These are phyloP conservation scores for Apophysomyces sp. DNA, from an alignment of 371 early-diverging fungal genomes.

Conservation along the genomic window DNA sequence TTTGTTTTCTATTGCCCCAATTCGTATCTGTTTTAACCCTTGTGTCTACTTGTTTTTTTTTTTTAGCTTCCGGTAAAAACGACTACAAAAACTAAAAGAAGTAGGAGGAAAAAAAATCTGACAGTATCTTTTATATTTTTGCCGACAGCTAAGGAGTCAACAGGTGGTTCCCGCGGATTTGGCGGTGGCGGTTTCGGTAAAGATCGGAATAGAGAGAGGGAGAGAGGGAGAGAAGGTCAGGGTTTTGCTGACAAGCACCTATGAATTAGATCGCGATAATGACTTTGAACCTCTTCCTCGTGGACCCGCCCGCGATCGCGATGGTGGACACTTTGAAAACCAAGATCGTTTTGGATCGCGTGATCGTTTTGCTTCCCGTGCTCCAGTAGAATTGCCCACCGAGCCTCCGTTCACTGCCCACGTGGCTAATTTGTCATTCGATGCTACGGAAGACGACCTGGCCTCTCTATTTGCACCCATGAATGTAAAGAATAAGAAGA, in stretches of 20 bases:
- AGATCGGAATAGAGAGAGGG: neutral
- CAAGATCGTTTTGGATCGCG: slow-evolving; percentile 22
- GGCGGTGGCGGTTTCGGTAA: slow-evolving; percentile 17
- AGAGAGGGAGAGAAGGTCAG: no score
- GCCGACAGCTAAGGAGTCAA: slow-evolving; percentile 12
- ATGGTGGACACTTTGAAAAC: slow-evolving; percentile 42
- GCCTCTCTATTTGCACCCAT: slow-evolving; percentile 70
- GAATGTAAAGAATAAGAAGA: slow-evolving; percentile 39
- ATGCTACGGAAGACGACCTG: slow-evolving; percentile 74
- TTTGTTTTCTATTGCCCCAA: neutral
- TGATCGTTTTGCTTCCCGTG: slow-evolving; percentile 38
- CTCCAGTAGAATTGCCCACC: slow-evolving; percentile 76
- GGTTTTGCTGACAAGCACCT: neutral
- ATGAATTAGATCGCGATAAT: slow-evolving; percentile 7
- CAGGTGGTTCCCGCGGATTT: slow-evolving; percentile 17
- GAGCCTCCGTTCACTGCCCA: slow-evolving; percentile 87
- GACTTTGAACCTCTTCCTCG: slow-evolving; percentile 15
- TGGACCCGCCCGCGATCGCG: slow-evolving; percentile 21
- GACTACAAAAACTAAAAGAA: slow-evolving; percentile 10
- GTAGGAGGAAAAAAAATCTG: neutral
- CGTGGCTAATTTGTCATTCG: slow-evolving; percentile 88
- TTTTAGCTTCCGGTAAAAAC: slow-evolving; percentile 43
- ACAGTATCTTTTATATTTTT: slow-evolving; percentile 7
- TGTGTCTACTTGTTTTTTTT: neutral
- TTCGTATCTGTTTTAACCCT: slow-evolving; percentile 1